phyloP scores from a whole-genome alignment of 2,329 filamentous ascomycete genomes.

The Claviceps fusiformis region DNA sequence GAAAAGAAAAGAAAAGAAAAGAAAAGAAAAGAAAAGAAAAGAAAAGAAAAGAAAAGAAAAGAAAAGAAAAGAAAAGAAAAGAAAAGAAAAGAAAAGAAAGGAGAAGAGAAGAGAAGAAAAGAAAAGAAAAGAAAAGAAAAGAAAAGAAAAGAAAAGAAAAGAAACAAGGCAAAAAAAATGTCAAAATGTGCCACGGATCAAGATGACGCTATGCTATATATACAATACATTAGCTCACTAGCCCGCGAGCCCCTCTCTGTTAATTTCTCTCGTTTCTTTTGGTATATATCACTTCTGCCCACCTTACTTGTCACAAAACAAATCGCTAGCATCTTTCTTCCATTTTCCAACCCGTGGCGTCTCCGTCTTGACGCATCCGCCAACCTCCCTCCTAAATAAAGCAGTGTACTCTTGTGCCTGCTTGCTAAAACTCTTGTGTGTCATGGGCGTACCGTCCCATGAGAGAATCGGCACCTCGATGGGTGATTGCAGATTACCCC shows the following conservation, averaged over 20 bases:
- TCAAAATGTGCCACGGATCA: neutral
- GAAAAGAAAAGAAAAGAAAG: no score
- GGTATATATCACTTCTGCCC: neutral
- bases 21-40: no score
- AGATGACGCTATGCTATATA: neutral
- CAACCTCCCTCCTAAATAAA: constrained; percentile 49
- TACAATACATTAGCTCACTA: neutral
- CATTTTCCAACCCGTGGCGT: constrained; percentile 9
- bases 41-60: no score
- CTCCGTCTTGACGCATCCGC: constrained; percentile 42
- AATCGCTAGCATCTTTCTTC: constrained; percentile 35
- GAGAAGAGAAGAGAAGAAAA: no score
- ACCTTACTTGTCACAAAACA: constrained; percentile 43
- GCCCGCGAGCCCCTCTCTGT: no score
- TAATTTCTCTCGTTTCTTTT: no score
- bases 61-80: no score
- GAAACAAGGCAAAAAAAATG: neutral
- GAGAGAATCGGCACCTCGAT: constrained; percentile 44
- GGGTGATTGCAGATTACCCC: constrained; percentile 29
- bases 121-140: no score
- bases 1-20: no score
- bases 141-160: neutral
- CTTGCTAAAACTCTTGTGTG: constrained; percentile 25
- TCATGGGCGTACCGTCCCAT: constrained; percentile 45
- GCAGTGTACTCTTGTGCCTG: constrained; percentile 38